Conservation (phyloP, 2,329 filamentous ascomycete species). For the Trichophyton equinum region DNA sequence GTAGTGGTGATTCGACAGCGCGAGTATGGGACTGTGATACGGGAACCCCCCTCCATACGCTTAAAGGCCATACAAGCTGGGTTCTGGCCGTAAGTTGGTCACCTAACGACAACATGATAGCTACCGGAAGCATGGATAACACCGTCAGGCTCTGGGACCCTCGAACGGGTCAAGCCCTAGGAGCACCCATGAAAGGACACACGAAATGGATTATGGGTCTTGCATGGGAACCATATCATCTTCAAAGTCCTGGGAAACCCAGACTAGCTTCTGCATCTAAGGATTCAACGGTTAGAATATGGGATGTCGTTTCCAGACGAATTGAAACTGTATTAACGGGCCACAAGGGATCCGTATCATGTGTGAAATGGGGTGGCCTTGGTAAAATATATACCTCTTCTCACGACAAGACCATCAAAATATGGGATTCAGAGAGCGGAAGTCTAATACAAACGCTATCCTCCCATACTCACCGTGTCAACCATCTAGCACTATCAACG, state of each 20-base stretch:
- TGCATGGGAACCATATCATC: conserved; percentile 87
- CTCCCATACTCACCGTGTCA: conserved; percentile 87
- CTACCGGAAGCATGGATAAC: conserved; percentile 88
- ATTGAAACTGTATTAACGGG: conserved; percentile 75
- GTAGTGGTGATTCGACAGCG: conserved; percentile 81
- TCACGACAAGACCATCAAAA: conserved; percentile 82
- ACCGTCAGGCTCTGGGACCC: conserved; percentile 84
- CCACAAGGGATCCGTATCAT: conserved; percentile 79
- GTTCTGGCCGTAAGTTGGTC: conserved; percentile 80
- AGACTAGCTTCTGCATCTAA: conserved; percentile 79
- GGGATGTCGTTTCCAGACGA: conserved; percentile 65
- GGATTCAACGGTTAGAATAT: conserved; percentile 76
- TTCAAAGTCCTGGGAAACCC: conserved; percentile 59
- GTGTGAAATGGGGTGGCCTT: conserved; percentile 88
- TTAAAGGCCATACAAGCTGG: conserved; percentile 83
- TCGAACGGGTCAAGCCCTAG: conserved; percentile 60
- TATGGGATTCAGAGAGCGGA: conserved; percentile 74
- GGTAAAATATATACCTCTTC: conserved; percentile 72
- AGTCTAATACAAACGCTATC: conserved; percentile 67
- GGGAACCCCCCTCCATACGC: conserved; percentile 54
- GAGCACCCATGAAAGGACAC: conserved; percentile 67
- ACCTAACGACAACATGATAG: conserved; percentile 66
- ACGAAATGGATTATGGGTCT: conserved; percentile 78
- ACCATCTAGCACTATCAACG: conserved; percentile 84
- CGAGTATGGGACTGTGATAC: conserved; percentile 92